phyloP scores from a whole-genome alignment of 495 filamentous ascomycete genomes.

The Penicilliopsis zonata region DNA sequence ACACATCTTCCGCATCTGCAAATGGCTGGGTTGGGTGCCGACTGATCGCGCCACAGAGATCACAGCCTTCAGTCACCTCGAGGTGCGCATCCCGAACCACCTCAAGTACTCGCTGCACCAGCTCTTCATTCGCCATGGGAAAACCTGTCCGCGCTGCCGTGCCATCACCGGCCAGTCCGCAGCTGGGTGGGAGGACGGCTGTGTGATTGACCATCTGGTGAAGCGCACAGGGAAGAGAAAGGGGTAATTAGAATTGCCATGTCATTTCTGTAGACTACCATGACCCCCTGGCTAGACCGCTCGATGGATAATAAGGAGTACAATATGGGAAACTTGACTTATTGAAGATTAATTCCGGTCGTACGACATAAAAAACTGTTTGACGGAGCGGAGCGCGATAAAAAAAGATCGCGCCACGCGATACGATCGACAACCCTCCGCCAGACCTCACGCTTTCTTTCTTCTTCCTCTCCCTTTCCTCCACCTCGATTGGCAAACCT shows the following conservation, averaged over 20 bases:
- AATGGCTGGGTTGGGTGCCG: conserved; percentile 80
- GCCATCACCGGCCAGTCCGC: conserved; percentile 37
- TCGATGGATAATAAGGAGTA: too few species aligned
- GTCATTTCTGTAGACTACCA: neutral
- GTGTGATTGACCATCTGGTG: conserved; percentile 40
- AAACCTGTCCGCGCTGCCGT: conserved; percentile 64
- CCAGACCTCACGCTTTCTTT: too few species aligned
- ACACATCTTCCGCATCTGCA: conserved; percentile 68
- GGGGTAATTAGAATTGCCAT: conserved; percentile 5
- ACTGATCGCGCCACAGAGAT: conserved; percentile 45
- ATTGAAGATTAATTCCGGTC: too few species aligned
- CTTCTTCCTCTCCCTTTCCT: too few species aligned
- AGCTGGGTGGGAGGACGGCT: conserved; percentile 34
- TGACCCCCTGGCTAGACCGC: too few species aligned
- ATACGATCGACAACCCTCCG: too few species aligned
- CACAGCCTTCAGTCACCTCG: conserved; percentile 67
- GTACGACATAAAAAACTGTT: too few species aligned
- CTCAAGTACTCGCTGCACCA: conserved; percentile 86
- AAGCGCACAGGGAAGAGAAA: conserved; percentile 32
- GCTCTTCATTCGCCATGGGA: conserved; percentile 78
- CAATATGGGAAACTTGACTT: too few species aligned
- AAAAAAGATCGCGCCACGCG: too few species aligned
- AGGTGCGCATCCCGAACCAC: conserved; percentile 69
- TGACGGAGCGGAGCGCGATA: too few species aligned
- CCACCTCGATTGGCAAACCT: too few species aligned